These are phyloP conservation scores for Malania oleifera DNA, from an alignment of 164 flowering plant genomes.

Conservation along the genomic window DNA sequence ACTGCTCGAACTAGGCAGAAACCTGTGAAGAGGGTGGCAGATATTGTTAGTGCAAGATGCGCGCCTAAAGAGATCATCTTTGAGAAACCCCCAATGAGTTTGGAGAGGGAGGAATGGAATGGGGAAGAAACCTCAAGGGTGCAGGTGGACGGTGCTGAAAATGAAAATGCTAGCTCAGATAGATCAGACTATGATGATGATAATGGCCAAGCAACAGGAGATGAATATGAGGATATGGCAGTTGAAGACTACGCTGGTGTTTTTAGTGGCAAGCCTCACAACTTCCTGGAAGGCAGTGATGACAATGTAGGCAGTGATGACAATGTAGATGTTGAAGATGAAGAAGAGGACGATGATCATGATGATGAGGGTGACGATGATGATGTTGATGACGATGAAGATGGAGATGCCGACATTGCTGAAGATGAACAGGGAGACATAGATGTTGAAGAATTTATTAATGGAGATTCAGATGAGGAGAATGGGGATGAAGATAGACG, in stretches of 20 bases:
- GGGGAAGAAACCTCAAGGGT: constrained; percentile 23
- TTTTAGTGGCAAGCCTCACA: constrained; percentile 25
- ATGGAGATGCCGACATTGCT: constrained; percentile 16
- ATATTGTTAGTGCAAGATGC: constrained; percentile 6
- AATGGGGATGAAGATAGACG: constrained; percentile 23
- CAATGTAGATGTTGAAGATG: constrained; percentile 13
- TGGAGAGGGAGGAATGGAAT: constrained; percentile 31
- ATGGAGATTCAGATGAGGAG: constrained; percentile 26
- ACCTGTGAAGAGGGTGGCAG: constrained; percentile 27
- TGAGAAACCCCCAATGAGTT: constrained; percentile 17
- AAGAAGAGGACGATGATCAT: constrained; percentile 13
- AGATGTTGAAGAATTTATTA: constrained; percentile 22
- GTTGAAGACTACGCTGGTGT: constrained; percentile 20
- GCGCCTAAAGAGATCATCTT: constrained; percentile 8
- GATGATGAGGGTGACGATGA: constrained; percentile 28
- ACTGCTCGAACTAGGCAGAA: constrained; percentile 40
- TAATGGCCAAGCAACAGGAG: constrained; percentile 40
- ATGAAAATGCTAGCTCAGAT: constrained; percentile 36
- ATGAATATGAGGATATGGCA: constrained; percentile 39
- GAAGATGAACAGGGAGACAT: constrained; percentile 27
- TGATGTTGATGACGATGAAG: constrained; percentile 16
- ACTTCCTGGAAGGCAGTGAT: constrained; percentile 31
- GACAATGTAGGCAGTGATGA: constrained; percentile 32
- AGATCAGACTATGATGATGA: constrained; percentile 52
- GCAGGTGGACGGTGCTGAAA: constrained; percentile 28